A percentile compares a stretch with the other conserved stretches of the same genome.
phyloP scores from a whole-genome alignment of 2,329 filamentous ascomycete species.

The Scytalidium lignicola region DNA sequence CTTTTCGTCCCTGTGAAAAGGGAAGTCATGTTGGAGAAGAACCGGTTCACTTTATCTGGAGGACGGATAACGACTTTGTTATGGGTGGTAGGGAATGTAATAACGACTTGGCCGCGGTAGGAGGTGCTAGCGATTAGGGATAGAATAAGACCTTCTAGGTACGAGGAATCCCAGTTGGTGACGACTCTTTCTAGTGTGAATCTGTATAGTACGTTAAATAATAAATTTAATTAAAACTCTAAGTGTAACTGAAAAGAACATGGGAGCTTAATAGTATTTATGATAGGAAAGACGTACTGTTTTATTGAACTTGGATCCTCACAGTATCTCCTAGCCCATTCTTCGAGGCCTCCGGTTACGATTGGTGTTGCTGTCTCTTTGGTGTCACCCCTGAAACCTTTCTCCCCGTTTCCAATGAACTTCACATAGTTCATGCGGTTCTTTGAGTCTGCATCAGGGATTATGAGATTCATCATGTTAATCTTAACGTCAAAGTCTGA shows the following conservation, averaged over 20 bases:
- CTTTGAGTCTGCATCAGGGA: conserved; percentile 37
- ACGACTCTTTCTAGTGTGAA: conserved; percentile 49
- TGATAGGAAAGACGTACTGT: conserved; percentile 11
- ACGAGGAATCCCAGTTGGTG: conserved; percentile 48
- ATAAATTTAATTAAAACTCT: too few relatives aligned
- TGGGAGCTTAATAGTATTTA: neutral
- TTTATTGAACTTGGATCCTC: conserved; percentile 17
- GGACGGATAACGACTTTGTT: conserved; percentile 43
- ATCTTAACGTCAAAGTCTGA: conserved; percentile 49
- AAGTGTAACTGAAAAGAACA: neutral
- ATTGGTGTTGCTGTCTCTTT: conserved; percentile 13
- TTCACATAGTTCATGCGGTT: conserved; percentile 49
- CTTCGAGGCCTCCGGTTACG: conserved; percentile 11
- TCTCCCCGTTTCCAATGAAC: conserved; percentile 43
- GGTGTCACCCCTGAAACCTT: conserved; percentile 39
- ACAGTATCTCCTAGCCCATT: conserved; percentile 21
- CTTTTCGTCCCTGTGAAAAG: conserved; percentile 48
- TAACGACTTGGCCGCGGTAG: conserved; percentile 45
- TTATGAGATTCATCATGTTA: conserved; percentile 49
- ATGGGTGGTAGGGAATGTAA: conserved; percentile 47
- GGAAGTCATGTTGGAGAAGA: conserved; percentile 47
- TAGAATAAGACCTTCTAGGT: conserved; percentile 50
- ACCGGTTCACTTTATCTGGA: conserved; percentile 48
- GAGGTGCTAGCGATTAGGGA: conserved; percentile 43
- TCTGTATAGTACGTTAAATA: conserved; percentile 32